These are phyloP conservation scores for Adiantum capillusveneris DNA, from an alignment of 75 land plant genomes.

Conservation along the genomic window DNA sequence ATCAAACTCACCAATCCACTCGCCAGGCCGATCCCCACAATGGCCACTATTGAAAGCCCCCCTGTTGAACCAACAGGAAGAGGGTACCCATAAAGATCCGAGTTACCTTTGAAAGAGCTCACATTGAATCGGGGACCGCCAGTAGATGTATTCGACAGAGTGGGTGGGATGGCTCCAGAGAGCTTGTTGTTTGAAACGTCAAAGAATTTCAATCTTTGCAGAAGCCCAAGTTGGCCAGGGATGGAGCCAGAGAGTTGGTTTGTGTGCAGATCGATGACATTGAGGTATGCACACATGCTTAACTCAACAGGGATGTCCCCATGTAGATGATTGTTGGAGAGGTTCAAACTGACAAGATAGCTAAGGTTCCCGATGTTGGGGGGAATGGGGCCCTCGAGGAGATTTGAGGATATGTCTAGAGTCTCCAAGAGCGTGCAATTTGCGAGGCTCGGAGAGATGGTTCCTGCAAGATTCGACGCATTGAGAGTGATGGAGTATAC, in stretches of 20 bases:
- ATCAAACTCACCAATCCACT: constrained; percentile 77
- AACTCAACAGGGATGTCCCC: constrained; percentile 58
- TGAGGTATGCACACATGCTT: constrained; percentile 57
- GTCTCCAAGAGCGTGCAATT: constrained; percentile 60
- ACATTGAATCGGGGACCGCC: constrained; percentile 56
- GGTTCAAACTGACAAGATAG: constrained; percentile 68
- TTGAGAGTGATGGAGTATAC: constrained; percentile 54
- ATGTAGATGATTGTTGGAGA: constrained; percentile 43
- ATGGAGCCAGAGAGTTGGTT: constrained; percentile 60
- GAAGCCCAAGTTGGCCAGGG: constrained; percentile 51
- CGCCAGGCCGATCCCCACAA: constrained; percentile 86
- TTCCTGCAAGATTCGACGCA: constrained; percentile 40
- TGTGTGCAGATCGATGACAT: constrained; percentile 64
- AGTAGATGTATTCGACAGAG: constrained; percentile 49
- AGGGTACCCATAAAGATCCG: constrained; percentile 72
- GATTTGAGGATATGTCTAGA: constrained; percentile 70
- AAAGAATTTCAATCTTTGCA: constrained; percentile 52
- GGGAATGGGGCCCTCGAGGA: constrained; percentile 50
- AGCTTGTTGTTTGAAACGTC: constrained; percentile 66
- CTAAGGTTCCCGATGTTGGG: constrained; percentile 40
- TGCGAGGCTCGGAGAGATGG: constrained; percentile 57
- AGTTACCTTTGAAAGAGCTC: constrained; percentile 58
- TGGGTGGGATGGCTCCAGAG: constrained; percentile 54
- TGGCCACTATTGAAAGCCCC: constrained; percentile 56
- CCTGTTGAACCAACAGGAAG: constrained; percentile 30